Conservation (phyloP, 345 rosid species). For the Barbarea vulgaris region DNA sequence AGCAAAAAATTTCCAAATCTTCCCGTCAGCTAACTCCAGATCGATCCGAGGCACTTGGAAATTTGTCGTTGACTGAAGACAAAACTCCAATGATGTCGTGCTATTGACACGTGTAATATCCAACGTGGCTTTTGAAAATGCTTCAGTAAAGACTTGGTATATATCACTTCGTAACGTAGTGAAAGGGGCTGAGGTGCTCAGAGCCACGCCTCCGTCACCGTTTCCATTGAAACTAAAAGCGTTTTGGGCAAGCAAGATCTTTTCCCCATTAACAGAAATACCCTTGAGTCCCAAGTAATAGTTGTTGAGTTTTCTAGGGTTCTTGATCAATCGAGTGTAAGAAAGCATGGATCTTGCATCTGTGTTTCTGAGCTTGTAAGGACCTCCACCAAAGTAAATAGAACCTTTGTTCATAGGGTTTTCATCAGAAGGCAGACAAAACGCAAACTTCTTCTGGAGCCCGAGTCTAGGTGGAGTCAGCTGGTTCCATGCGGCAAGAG, state of each 20-base stretch:
- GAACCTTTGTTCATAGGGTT: constrained; percentile 30
- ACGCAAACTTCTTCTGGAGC: constrained; percentile 37
- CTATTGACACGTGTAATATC: constrained; percentile 35
- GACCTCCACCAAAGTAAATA: constrained; percentile 43
- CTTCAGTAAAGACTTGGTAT: constrained; percentile 30
- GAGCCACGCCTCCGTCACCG: constrained; percentile 44
- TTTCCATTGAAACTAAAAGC: constrained; percentile 31
- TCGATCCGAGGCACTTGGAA: constrained; percentile 41
- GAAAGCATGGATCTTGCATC: constrained; percentile 38
- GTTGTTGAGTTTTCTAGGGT: constrained; percentile 31
- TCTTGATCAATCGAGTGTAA: constrained; percentile 28
- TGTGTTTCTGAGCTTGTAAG: constrained; percentile 31
- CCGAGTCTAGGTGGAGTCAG: constrained; percentile 25
- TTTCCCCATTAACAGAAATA: constrained; percentile 32
- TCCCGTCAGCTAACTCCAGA: constrained; percentile 37
- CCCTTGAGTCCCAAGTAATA: constrained; percentile 40
- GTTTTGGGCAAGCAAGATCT: constrained; percentile 5
- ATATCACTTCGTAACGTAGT: constrained; percentile 38
- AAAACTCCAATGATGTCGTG: constrained; percentile 41
- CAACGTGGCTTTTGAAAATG: constrained; percentile 35
- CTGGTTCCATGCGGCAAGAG: constrained; percentile 35
- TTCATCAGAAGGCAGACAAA: constrained; percentile 45
- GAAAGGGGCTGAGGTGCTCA: constrained; percentile 40
- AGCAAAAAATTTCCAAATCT: constrained; percentile 24
- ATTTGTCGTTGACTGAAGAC: constrained; percentile 29